Percentiles rank a stretch among this genome's conserved stretches.
Conservation (phyloP, 495 filamentous ascomycete species). For the Penicillium cinerascens region DNA sequence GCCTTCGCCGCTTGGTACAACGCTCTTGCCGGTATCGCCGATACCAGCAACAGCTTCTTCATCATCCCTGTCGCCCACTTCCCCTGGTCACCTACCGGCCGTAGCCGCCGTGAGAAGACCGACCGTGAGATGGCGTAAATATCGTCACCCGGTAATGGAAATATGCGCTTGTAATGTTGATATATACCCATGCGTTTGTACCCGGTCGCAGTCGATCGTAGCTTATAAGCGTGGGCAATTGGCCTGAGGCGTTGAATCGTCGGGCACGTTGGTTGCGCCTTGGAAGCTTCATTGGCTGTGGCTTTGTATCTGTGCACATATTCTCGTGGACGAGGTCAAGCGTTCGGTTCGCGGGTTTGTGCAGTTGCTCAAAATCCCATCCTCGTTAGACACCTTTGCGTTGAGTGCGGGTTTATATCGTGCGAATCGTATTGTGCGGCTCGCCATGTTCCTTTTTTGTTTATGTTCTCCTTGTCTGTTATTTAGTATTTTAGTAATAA, state of each 20-base stretch:
- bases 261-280: background rate
- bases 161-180: slow-evolving; percentile 24
- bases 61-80: slow-evolving; percentile 92
- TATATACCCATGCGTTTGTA: slow-evolving; percentile 38
- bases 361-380: slow-evolving; percentile 8
- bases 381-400: slow-evolving; percentile 1
- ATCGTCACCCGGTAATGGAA: background rate
- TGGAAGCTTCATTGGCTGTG: background rate
- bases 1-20: slow-evolving; percentile 97
- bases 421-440: slow-evolving; percentile 8
- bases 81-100: slow-evolving; percentile 91
- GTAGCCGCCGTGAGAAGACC: slow-evolving; percentile 51
- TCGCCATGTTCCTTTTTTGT: slow-evolving; percentile 17
- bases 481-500: slow-evolving; percentile 22
- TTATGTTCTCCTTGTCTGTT: slow-evolving; percentile 18
- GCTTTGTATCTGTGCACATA: background rate
- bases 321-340: background rate
- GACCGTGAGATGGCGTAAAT: slow-evolving; percentile 39
- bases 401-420: slow-evolving; percentile 11
- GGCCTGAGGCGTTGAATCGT: slow-evolving; percentile 5
- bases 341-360: background rate
- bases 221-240: background rate
- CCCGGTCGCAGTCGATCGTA: background rate
- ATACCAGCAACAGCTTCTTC: slow-evolving; percentile 90
- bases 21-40: slow-evolving; percentile 90